phyloP scores from a whole-genome alignment of 106 monocot genomes.

The Gastrodia elata region DNA sequence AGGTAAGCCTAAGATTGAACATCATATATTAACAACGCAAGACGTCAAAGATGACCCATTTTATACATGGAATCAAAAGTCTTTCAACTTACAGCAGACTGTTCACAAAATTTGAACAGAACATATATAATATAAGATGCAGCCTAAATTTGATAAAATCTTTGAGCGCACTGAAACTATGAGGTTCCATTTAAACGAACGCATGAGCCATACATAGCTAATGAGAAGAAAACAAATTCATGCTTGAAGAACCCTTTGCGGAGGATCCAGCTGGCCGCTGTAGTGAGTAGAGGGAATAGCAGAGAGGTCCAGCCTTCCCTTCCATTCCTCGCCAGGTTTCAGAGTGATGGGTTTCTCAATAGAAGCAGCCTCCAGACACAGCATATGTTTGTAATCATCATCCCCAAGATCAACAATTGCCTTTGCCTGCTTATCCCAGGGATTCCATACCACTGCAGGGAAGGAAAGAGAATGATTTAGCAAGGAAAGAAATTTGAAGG shows the following conservation, averaged over 20 bases:
- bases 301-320: constrained; percentile 54
- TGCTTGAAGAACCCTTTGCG: constrained; percentile 20
- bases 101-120: too few relatives aligned
- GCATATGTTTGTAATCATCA: constrained; percentile 73
- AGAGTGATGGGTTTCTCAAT: constrained; percentile 45
- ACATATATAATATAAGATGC: too few relatives aligned
- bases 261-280: constrained; percentile 55
- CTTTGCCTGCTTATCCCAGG: constrained; percentile 81
- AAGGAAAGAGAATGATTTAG: background rate
- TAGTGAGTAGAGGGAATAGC: constrained; percentile 75
- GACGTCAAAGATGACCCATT: too few relatives aligned
- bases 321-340: constrained; percentile 76
- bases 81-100: too few relatives aligned
- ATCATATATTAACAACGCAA: too few relatives aligned
- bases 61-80: too few relatives aligned
- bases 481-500: background rate
- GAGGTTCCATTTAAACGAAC: too few relatives aligned
- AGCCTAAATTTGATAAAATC: too few relatives aligned
- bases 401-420: constrained; percentile 60
- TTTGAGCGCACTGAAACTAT: too few relatives aligned
- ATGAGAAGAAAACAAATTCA: constrained; percentile 10
- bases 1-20: too few relatives aligned
- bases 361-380: constrained; percentile 63
- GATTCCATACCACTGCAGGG: constrained; percentile 69
- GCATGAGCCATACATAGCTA: too few relatives aligned